Conservation (phyloP, 352 stramenopile species). For the Globisporangium iwayamae region DNA sequence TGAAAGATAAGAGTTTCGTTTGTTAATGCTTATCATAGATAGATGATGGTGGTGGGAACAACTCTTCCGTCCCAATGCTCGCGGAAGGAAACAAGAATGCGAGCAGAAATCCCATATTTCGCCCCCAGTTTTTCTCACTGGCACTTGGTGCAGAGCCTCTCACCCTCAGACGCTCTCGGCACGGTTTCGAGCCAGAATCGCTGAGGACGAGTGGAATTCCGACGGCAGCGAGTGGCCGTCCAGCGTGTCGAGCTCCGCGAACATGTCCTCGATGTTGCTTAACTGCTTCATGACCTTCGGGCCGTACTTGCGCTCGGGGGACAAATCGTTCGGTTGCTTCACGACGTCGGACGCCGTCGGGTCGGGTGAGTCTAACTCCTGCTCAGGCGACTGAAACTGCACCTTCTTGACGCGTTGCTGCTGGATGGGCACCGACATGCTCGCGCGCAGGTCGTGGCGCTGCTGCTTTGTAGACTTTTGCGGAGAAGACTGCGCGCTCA, state of each 20-base stretch:
- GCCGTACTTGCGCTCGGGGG: slow-evolving; percentile 30
- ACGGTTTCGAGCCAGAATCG: slow-evolving; percentile 6
- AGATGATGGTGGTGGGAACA: too few species aligned
- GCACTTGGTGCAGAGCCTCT: too few species aligned
- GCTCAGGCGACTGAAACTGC: neutral
- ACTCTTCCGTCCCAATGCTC: too few species aligned
- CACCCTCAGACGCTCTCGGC: neutral
- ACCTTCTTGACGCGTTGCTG: slow-evolving; percentile 16
- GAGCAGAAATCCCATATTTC: too few species aligned
- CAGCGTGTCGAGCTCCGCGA: slow-evolving; percentile 13
- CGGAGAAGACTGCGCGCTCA: neutral
- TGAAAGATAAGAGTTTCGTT: too few species aligned
- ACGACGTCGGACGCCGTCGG: slow-evolving; percentile 4
- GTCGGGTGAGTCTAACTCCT: neutral
- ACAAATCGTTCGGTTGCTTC: slow-evolving; percentile 1
- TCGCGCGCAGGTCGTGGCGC: neutral
- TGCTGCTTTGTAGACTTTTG: slow-evolving; percentile 1
- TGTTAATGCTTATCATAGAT: too few species aligned
- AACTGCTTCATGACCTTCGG: slow-evolving; percentile 23
- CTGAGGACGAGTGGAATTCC: slow-evolving; percentile 4
- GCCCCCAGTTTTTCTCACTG: too few species aligned
- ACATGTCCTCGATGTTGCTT: slow-evolving; percentile 22
- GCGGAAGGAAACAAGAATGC: too few species aligned
- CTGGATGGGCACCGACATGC: slow-evolving; percentile 2
- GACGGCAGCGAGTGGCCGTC: neutral